phyloP scores from a whole-genome alignment of 306 rosid species.

The Casuarina glauca region DNA sequence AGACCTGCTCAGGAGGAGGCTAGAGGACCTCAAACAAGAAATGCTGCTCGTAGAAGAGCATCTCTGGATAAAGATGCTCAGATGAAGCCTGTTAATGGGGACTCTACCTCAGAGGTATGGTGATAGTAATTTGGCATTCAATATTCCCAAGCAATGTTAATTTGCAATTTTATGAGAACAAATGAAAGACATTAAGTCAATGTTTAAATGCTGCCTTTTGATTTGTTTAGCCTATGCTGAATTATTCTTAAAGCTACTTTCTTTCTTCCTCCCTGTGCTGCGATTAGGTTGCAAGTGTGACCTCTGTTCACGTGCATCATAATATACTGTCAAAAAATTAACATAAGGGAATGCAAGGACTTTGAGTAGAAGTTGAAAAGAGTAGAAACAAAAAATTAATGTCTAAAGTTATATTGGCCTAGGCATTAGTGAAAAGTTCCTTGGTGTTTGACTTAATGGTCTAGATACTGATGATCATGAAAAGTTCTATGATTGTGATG shows the following conservation, averaged over 20 bases:
- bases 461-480: neutral
- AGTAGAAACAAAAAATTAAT: neutral
- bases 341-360: neutral
- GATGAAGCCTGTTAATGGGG: constrained; percentile 70
- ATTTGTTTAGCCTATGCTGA: neutral
- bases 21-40: constrained; percentile 93
- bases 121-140: neutral
- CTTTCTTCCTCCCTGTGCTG: neutral
- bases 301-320: neutral
- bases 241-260: neutral
- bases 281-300: neutral
- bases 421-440: neutral
- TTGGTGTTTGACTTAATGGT: neutral
- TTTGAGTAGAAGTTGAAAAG: neutral
- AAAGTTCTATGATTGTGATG: neutral
- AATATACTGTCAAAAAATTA: neutral
- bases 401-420: neutral
- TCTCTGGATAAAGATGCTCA: constrained; percentile 83
- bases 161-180: neutral
- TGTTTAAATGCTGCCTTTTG: neutral
- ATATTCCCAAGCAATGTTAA: neutral
- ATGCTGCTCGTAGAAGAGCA: constrained; percentile 82
- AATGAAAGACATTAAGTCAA: neutral
- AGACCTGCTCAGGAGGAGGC: constrained; percentile 83
- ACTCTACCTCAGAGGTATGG: constrained; percentile 96